A percentile compares a stretch with the other conserved stretches of the same genome.
phyloP scores from a whole-genome alignment of 345 rosid genomes.

The Cochlearia excelsa region DNA sequence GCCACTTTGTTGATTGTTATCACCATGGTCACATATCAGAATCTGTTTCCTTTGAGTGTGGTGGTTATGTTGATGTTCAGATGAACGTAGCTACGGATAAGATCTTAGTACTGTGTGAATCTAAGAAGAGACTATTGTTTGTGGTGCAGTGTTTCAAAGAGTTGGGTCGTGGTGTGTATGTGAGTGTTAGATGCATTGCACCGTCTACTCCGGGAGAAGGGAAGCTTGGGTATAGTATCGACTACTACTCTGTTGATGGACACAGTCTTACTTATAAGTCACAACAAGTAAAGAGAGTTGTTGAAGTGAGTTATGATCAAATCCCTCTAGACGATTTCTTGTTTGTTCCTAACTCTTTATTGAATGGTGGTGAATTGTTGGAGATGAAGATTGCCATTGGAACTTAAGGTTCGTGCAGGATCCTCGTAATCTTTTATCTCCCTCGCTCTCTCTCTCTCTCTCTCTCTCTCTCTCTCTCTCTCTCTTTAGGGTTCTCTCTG shows the following conservation, averaged over 20 bases:
- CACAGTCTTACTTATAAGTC: conserved; percentile 4
- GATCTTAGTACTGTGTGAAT: neutral
- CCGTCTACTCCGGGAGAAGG: neutral
- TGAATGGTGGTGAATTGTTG: neutral
- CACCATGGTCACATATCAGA: neutral
- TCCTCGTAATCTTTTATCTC: neutral
- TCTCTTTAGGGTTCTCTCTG: too few relatives aligned
- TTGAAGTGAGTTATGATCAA: neutral
- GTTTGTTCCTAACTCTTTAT: conserved; percentile 6
- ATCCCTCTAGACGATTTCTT: neutral
- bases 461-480: too few relatives aligned
- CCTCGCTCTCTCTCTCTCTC: neutral
- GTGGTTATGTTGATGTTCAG: neutral
- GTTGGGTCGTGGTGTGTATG: neutral
- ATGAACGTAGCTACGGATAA: neutral
- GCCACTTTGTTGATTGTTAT: conserved; percentile 18
- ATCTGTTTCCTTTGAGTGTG: neutral
- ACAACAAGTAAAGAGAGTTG: neutral
- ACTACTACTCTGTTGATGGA: conserved; percentile 2
- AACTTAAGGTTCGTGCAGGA: neutral
- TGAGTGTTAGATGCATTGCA: neutral
- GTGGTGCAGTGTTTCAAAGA: neutral
- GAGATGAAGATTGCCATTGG: conserved; percentile 10
- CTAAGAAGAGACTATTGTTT: neutral
- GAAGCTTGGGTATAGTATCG: neutral